Percentiles rank a stretch among this genome's conserved stretches.
These are phyloP conservation scores for Taiozyma sp. DNA, from an alignment of 1,139 yeast species.

Conservation along the genomic window DNA sequence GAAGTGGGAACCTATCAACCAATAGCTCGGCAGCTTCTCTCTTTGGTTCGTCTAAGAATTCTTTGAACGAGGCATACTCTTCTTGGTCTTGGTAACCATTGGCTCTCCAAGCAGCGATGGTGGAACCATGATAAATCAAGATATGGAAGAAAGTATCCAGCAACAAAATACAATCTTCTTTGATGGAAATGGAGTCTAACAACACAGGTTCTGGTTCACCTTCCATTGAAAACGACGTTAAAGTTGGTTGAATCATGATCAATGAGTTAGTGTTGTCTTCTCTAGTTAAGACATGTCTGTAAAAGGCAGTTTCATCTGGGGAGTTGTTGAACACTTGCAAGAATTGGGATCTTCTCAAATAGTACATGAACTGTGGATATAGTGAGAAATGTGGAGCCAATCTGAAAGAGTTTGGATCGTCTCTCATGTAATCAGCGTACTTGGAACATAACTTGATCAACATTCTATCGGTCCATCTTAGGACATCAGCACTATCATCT, in stretches of 20 bases:
- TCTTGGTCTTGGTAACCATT: conserved; percentile 91
- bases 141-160: conserved; percentile 96
- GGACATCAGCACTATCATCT: conserved; percentile 66
- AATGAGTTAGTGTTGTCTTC: conserved; percentile 93
- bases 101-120: conserved; percentile 94
- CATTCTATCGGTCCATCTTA: conserved; percentile 84
- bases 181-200: conserved; percentile 88
- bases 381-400: conserved; percentile 74
- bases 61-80: conserved; percentile 85
- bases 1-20: conserved; percentile 93
- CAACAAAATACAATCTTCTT: conserved; percentile 81
- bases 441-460: conserved; percentile 80
- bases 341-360: conserved; percentile 94
- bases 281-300: conserved; percentile 85
- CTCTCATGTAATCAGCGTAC: conserved; percentile 84
- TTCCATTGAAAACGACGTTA: conserved; percentile 80
- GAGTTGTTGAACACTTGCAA: conserved; percentile 96
- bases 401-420: conserved; percentile 71
- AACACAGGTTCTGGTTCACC: conserved; percentile 92
- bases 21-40: conserved; percentile 89
- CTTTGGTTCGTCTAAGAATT: conserved; percentile 83
- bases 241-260: conserved; percentile 95
- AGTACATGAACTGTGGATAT: conserved; percentile 94
- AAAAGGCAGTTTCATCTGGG: conserved; percentile 98
- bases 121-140: conserved; percentile 91